These are phyloP conservation scores for Lithocarpus polystachyus DNA, from an alignment of 306 rosid species.

Conservation along the genomic window DNA sequence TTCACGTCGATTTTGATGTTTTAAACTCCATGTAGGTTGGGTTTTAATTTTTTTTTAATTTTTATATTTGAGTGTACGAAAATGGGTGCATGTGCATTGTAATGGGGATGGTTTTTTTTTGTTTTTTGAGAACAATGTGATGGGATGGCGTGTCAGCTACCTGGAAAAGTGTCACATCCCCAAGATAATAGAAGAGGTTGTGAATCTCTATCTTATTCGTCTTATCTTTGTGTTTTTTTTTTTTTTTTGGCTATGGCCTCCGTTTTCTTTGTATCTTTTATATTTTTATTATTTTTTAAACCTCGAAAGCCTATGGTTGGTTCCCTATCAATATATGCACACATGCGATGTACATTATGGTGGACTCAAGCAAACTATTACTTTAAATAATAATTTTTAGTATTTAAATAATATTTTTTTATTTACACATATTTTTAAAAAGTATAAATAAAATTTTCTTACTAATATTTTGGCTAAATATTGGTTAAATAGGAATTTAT, in stretches of 20 bases:
- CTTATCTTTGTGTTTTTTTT: not conserved
- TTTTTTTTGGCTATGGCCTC: not conserved
- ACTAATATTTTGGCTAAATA: too few relatives aligned
- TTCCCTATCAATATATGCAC: not conserved
- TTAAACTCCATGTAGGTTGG: conserved; percentile 6
- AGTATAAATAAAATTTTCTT: too few relatives aligned
- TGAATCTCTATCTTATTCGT: not conserved
- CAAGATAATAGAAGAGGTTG: not conserved
- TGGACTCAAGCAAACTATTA: conserved; percentile 10
- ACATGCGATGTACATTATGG: conserved; percentile 3
- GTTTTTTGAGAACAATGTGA: conserved; percentile 35
- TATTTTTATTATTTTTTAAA: not conserved
- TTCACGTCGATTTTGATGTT: too few relatives aligned
- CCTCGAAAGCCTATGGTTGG: not conserved
- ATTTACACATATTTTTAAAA: too few relatives aligned
- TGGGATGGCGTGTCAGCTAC: conserved; percentile 59
- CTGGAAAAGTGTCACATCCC: conserved; percentile 31
- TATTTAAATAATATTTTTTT: too few relatives aligned
- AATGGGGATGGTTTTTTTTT: conserved; percentile 20
- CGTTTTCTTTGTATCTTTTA: not conserved
- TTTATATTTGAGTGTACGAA: conserved; percentile 7
- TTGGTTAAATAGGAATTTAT: too few relatives aligned
- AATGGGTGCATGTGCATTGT: conserved; percentile 51
- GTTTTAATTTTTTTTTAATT: not conserved
- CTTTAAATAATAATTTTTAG: too few relatives aligned